phyloP scores from a whole-genome alignment of 208 protist genomes.

The Naegleria gruberi region DNA sequence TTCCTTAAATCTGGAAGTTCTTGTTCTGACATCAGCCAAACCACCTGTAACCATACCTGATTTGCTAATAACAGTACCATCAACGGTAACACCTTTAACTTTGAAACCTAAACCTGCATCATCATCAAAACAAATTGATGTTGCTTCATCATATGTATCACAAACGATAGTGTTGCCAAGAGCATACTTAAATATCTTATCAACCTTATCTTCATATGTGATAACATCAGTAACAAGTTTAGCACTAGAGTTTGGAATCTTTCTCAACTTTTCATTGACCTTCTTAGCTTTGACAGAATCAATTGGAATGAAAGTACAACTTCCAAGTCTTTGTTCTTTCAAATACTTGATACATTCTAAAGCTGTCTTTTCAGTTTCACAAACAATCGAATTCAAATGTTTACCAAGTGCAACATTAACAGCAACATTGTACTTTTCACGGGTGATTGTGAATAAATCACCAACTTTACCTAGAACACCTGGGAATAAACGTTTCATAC shows the following conservation, averaged over 20 bases:
- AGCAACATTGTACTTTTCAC: slow-evolving; percentile 78
- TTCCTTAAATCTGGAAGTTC: slow-evolving; percentile 80
- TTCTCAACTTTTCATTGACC: slow-evolving; percentile 75
- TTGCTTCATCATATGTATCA: slow-evolving; percentile 80
- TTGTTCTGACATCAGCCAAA: slow-evolving; percentile 40
- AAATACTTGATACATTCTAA: slow-evolving; percentile 88
- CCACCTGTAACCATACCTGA: slow-evolving; percentile 90
- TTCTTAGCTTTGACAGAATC: slow-evolving; percentile 70
- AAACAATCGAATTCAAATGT: slow-evolving; percentile 89
- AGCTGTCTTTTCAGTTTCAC: slow-evolving; percentile 80
- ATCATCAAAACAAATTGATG: slow-evolving; percentile 63
- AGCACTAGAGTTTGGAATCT: slow-evolving; percentile 64
- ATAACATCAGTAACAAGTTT: slow-evolving; percentile 85
- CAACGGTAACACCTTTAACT: slow-evolving; percentile 85
- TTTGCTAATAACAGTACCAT: slow-evolving; percentile 86
- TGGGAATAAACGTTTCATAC: slow-evolving; percentile 69
- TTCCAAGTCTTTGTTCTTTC: slow-evolving; percentile 79
- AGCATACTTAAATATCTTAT: slow-evolving; percentile 80
- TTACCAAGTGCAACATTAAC: slow-evolving; percentile 89
- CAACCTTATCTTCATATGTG: slow-evolving; percentile 63
- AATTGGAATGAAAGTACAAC: slow-evolving; percentile 90
- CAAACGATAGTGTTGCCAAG: slow-evolving; percentile 90
- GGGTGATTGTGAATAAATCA: slow-evolving; percentile 80
- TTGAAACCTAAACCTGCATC: slow-evolving; percentile 44
- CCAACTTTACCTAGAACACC: slow-evolving; percentile 72